Conservation (phyloP, 495 filamentous ascomycete genomes). For the Podospora tetraspora region DNA sequence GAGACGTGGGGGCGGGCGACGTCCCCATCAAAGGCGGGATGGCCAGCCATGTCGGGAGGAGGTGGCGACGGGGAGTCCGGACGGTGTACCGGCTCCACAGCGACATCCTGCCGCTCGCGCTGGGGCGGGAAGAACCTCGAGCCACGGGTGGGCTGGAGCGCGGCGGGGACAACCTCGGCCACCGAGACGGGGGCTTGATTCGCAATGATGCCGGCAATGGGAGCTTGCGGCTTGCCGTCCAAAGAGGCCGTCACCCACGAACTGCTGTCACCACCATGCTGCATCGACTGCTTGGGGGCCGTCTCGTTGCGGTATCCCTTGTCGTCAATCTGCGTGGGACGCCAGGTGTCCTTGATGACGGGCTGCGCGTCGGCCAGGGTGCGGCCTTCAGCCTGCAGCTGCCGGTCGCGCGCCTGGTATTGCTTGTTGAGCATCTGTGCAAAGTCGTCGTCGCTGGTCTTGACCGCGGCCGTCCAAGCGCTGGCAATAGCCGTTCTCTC, state of each 20-base stretch:
- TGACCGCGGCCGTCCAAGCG: conserved; percentile 20
- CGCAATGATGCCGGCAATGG: conserved; percentile 13
- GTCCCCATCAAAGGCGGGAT: conserved; percentile 67
- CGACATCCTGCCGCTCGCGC: conserved; percentile 33
- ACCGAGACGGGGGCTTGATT: conserved; percentile 10
- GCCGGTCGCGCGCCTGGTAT: conserved; percentile 26
- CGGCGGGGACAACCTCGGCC: conserved; percentile 12
- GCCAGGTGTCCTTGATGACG: conserved; percentile 60
- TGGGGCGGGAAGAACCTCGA: conserved; percentile 63
- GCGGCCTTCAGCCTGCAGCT: conserved; percentile 27
- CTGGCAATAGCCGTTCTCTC: conserved; percentile 15
- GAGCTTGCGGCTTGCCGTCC: conserved; percentile 21
- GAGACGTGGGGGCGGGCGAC: conserved; percentile 60
- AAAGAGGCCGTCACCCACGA: conserved; percentile 19
- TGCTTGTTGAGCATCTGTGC: conserved; percentile 23
- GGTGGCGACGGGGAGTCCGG: conserved; percentile 60
- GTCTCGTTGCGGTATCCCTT: conserved; percentile 28
- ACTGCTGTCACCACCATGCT: conserved; percentile 24
- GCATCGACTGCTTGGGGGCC: conserved; percentile 21
- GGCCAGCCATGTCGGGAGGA: conserved; percentile 63
- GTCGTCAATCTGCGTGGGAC: conserved; percentile 49
- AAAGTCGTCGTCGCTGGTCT: conserved; percentile 25
- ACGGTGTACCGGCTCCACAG: conserved; percentile 21
- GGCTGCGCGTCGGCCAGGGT: conserved; percentile 34
- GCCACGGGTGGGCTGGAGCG: conserved; percentile 14